Percentiles rank a stretch among this genome's conserved stretches.
Conservation (phyloP, 805 yeast species). For the Candida glaebosa region DNA sequence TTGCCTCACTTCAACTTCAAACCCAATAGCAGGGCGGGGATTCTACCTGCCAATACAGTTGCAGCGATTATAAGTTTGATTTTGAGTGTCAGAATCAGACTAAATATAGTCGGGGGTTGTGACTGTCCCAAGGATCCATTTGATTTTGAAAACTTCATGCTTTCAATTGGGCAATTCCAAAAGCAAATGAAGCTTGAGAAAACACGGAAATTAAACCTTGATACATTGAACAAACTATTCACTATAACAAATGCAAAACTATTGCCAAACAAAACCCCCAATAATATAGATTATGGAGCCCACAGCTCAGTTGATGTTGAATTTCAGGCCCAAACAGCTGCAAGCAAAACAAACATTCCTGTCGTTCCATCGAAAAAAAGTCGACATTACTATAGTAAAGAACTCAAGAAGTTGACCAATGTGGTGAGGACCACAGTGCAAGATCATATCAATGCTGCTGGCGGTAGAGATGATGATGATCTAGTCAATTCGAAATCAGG, state of each 20-base stretch:
- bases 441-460: conserved; percentile 41
- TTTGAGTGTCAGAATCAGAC: conserved; percentile 63
- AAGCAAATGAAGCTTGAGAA: conserved; percentile 56
- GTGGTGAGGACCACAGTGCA: conserved; percentile 73
- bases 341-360: conserved; percentile 2
- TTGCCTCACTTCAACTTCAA: conserved; percentile 39
- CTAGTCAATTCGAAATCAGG: conserved; percentile 18
- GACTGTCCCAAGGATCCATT: conserved; percentile 82
- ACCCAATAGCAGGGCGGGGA: conserved; percentile 48
- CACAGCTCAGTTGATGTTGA: conserved; percentile 6
- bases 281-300: conserved; percentile 5
- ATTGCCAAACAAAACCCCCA: conserved; percentile 20
- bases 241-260: conserved; percentile 31
- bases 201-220: conserved; percentile 53
- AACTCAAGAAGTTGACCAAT: conserved; percentile 50
- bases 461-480: conserved; percentile 15
- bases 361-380: conserved; percentile 18
- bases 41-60: conserved; percentile 63
- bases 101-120: conserved; percentile 32
- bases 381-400: conserved; percentile 36
- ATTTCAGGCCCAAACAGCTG: conserved; percentile 1
- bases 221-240: conserved; percentile 43
- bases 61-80: conserved; percentile 79
- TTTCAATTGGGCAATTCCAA: conserved; percentile 74
- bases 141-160: conserved; percentile 65